These are phyloP conservation scores for Phytophthora brassicae DNA, from an alignment of 352 stramenopile genomes.

Conservation along the genomic window DNA sequence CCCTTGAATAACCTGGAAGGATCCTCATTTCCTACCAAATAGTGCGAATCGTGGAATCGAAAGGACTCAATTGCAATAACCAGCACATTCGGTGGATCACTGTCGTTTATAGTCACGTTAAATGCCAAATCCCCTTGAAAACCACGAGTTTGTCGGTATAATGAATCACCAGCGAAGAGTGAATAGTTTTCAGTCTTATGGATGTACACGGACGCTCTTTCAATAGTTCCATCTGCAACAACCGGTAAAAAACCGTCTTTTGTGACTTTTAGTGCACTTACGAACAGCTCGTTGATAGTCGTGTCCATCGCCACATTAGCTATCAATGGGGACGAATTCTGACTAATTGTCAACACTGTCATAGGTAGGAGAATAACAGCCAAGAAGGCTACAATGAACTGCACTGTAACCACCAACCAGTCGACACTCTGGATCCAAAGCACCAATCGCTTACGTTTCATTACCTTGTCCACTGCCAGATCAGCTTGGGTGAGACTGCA, in stretches of 20 bases:
- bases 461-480: neutral
- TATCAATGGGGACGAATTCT: conserved; percentile 21
- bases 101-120: conserved; percentile 36
- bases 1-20: conserved; percentile 33
- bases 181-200: conserved; percentile 6
- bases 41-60: conserved; percentile 54
- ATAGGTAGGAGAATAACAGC: conserved; percentile 20
- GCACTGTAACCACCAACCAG: conserved; percentile 10
- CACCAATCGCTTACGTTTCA: neutral
- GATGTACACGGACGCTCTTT: conserved; percentile 27
- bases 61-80: conserved; percentile 62
- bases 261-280: conserved; percentile 17
- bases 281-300: conserved; percentile 44
- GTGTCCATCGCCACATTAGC: conserved; percentile 44
- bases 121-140: conserved; percentile 52
- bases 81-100: conserved; percentile 50
- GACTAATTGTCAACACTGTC: conserved; percentile 16
- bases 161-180: neutral
- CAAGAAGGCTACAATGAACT: conserved; percentile 13
- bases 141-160: conserved; percentile 43
- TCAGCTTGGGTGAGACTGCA: conserved; percentile 3
- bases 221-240: conserved; percentile 26
- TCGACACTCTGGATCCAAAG: conserved; percentile 9
- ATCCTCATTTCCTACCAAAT: conserved; percentile 45
- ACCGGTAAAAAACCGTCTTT: conserved; percentile 24